Evolutionary conservation across 352 stramenopile species (phyloP), one percentile per base, ranked within the genome.

Genomic region (Pythium rishiriense): DNA sequence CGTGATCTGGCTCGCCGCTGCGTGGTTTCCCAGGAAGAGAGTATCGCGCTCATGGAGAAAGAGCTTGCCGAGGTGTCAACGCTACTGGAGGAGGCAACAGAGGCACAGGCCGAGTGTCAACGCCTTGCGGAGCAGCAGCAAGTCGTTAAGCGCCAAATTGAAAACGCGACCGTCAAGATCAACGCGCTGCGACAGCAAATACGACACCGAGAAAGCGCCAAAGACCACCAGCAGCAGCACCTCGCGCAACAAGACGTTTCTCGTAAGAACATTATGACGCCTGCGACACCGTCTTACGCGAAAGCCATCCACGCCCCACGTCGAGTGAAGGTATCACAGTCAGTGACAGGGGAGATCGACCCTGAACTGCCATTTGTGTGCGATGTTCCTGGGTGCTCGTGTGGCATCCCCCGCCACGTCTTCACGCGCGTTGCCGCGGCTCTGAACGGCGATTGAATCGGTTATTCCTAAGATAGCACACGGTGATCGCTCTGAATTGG

Each of bases 341-440:
- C 22, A 12, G 29, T 46, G 8, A 62, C 29, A 1, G 31, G 37
- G 3, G 51, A 45, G 10, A 22, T 8, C 9, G 54, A 62, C 26
- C 43, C 8, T 15, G 31, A 62, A 12, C 65, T 52, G 5, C 63
- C 62, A 1, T 79, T 64, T 46, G 78, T 90, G 9, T 90, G 81
- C 59, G 78, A 83, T 63, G 71, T 82, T 4, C 66, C 74, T 17
- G 78, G 75, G 2, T 90, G 78, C 45, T 56, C 25, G 12, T 90
- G 81, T 22, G 81, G 76, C 4, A 84, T 90, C 41, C 78, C 81
- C 33, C 74, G 81, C 25, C 70, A 88, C 54, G 81, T 90, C 17
- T 88, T 88, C 35, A 51, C 82, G 17, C 76, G 80, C 15, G 74
- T 85, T 5, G 76, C 62, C 14, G 68, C 72, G 17, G 70, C 58